Evolutionary conservation across 177 flowering plant species (phyloP).

Genomic region (Vitis hybrid): DNA sequence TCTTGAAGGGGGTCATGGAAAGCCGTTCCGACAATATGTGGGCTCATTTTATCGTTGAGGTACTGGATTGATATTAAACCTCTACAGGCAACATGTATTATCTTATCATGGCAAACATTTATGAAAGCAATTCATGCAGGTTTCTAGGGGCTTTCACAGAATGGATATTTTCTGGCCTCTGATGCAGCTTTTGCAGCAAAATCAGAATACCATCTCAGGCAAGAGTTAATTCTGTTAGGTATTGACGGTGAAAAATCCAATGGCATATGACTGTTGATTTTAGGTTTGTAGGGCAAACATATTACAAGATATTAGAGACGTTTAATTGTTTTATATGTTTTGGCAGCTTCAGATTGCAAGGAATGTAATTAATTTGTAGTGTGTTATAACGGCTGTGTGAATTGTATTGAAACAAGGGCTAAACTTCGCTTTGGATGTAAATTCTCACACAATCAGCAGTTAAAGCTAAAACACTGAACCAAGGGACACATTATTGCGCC

Average conservation of each 20-base stretch:
- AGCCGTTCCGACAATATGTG: constrained; percentile 38
- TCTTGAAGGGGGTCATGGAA: constrained; percentile 69
- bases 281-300: background rate
- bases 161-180: constrained; percentile 88
- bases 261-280: background rate
- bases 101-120: no score
- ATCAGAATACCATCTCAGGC: constrained; percentile 23
- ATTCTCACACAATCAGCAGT: no score
- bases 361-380: no score
- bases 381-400: no score
- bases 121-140: constrained; percentile 32
- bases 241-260: background rate
- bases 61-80: constrained; percentile 12
- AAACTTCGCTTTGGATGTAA: no score
- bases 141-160: constrained; percentile 62
- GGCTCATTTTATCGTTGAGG: constrained; percentile 88
- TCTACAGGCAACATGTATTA: background rate
- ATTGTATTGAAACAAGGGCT: no score
- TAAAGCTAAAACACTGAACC: no score
- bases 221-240: constrained; percentile 18
- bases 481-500: no score
- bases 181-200: constrained; percentile 69
- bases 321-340: no score
- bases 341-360: no score
- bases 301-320: no score